These are phyloP conservation scores for Colletotrichum sp. DNA, from an alignment of 2,329 filamentous ascomycete species.

Conservation along the genomic window DNA sequence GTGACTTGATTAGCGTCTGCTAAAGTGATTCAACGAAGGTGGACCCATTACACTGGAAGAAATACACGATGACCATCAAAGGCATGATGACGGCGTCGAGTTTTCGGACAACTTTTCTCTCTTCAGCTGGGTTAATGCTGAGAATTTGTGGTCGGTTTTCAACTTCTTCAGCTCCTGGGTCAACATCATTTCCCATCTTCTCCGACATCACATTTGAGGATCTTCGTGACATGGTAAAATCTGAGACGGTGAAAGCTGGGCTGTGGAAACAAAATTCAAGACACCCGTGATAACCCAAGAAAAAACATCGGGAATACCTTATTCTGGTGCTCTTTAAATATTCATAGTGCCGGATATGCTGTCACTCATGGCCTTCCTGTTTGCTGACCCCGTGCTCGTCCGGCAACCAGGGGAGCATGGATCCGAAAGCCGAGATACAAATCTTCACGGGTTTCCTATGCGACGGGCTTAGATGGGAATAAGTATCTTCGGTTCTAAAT, in stretches of 20 bases:
- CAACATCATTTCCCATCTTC: neutral
- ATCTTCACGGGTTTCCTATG: neutral
- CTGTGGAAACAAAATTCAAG: too few relatives aligned
- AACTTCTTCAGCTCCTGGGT: neutral
- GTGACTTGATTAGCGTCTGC: neutral
- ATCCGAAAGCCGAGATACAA: neutral
- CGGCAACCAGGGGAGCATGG: neutral
- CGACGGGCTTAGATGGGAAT: neutral
- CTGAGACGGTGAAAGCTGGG: neutral
- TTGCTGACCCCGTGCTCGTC: neutral
- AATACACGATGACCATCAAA: constrained; percentile 21
- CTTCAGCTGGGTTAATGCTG: neutral
- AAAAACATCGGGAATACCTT: too few relatives aligned
- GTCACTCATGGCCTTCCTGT: too few relatives aligned
- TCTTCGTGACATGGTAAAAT: neutral
- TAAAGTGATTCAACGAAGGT: too few relatives aligned
- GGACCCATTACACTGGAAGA: constrained; percentile 19
- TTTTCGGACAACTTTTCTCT: constrained; percentile 10
- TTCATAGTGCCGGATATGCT: too few relatives aligned
- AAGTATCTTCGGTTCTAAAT: neutral
- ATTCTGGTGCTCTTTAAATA: too few relatives aligned
- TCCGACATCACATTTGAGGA: neutral
- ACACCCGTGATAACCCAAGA: too few relatives aligned
- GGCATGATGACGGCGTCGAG: constrained; percentile 21
- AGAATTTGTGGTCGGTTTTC: neutral